Base-by-base conservation (phyloP, 2,329 filamentous ascomycete genomes). In the Blastomyces gilchristii region DNA sequence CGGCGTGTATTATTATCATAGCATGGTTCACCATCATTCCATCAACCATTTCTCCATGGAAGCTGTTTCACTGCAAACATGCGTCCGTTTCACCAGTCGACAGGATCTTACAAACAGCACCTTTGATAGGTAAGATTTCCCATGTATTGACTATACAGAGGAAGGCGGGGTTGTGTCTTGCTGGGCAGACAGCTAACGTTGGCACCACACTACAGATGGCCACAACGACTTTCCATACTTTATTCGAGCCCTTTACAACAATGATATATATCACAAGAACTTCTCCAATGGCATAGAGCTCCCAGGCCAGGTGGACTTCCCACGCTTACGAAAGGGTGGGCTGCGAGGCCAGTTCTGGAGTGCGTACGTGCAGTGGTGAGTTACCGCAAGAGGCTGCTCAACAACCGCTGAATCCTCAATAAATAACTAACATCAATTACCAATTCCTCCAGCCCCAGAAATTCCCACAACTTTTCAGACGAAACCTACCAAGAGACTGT, bases 291-390 rank as follows among this genome's bases (percentile, higher is more conserved):
- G 88, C 28, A 90, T 89, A 41, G 84, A 83, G 0, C 76, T 96
- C 60, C 71, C 74, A 0, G 81, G 81, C 3, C 89, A 97, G 68
- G 87, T 94, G 61, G 93, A 97, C 73, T 78, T 96, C 9, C 86
- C 88, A 0, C 85, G 92, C 5, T 81, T 96, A 58, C 81, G 83
- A 45, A 75, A 84, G 59, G 91, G 92, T 1, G 80, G 82, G 68
- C 85, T 87, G 8, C 60, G 60, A 49, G 93, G 91, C 62, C 87
- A 89, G n/a, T 97, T 97, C 73, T 97, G 92, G 93, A 92, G 88
- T 72, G 90, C 94, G 11, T 97, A 82, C 70, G 85, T 88, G 50
- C 12, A 85, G 93, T 69, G 85, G 84, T 57, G 82, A 82, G 4
- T 65, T 65, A 47, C 18, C 37, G 1, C 8, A 3, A n/a, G 4